These are phyloP conservation scores for Euptelea pleiosperma DNA, from an alignment of 164 flowering plant species.

Conservation along the genomic window DNA sequence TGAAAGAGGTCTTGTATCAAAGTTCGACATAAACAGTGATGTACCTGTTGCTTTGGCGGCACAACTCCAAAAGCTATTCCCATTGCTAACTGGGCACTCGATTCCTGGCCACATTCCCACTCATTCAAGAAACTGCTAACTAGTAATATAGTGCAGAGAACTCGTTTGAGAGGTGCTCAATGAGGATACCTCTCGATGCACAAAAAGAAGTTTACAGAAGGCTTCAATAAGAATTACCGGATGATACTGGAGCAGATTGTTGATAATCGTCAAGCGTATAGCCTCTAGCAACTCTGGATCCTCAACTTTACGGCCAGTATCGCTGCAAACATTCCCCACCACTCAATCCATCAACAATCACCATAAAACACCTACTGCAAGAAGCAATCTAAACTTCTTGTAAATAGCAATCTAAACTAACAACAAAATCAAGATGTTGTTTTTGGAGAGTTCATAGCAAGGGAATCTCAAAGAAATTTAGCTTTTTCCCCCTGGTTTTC, in stretches of 20 bases:
- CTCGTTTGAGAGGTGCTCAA: neutral
- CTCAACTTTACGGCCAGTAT: constrained; percentile 89
- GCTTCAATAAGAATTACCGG: constrained; percentile 51
- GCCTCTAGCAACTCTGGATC: constrained; percentile 95
- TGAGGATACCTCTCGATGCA: neutral
- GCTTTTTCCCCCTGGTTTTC: neutral
- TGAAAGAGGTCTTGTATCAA: no score
- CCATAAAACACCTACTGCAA: constrained; percentile 4
- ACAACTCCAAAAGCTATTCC: constrained; percentile 74
- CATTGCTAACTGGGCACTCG: constrained; percentile 87
- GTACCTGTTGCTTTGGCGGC: constrained; percentile 70
- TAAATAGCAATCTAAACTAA: neutral
- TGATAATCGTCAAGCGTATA: constrained; percentile 91
- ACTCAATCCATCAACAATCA: constrained; percentile 4
- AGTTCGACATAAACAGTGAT: neutral
- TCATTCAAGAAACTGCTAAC: constrained; percentile 11
- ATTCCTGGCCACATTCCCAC: constrained; percentile 70
- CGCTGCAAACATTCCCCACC: constrained; percentile 42
- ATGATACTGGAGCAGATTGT: constrained; percentile 85
- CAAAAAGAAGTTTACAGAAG: neutral
- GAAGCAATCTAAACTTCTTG: no score
- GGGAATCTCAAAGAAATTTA: neutral
- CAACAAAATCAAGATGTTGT: neutral
- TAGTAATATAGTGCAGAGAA: neutral
- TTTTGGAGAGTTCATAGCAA: neutral